These are phyloP conservation scores for Leptodermis oblonga DNA, from an alignment of 257 asterid species.

Conservation along the genomic window DNA sequence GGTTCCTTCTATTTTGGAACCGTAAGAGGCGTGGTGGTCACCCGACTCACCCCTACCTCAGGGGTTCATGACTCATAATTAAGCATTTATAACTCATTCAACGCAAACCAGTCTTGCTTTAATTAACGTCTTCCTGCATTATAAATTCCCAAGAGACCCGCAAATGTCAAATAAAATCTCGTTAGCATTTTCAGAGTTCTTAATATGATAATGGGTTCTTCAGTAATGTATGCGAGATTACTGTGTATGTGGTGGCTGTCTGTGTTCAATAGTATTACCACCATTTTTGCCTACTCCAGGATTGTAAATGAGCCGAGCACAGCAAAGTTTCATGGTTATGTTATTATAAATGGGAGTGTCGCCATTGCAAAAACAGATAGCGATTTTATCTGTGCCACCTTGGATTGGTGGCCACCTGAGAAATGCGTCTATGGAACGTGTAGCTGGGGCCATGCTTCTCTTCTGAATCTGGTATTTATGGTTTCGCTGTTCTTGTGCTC, in stretches of 20 bases:
- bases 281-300: conserved; percentile 12
- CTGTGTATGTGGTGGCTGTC: conserved; percentile 6
- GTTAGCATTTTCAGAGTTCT: background rate
- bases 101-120: background rate
- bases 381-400: too few relatives aligned
- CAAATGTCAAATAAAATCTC: conserved; percentile 1
- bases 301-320: conserved; percentile 19
- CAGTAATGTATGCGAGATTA: conserved; percentile 13
- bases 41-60: too few relatives aligned
- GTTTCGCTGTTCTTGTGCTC: background rate
- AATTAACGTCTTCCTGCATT: background rate
- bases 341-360: conserved; percentile 39
- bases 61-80: too few relatives aligned
- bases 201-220: too few relatives aligned
- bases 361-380: conserved; percentile 50
- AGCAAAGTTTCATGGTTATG: conserved; percentile 43
- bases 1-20: too few relatives aligned
- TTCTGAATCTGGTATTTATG: conserved; percentile 58
- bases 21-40: too few relatives aligned
- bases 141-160: background rate
- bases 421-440: conserved; percentile 76
- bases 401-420: conserved; percentile 93
- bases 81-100: conserved; percentile 6
- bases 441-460: conserved; percentile 70
- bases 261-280: conserved; percentile 21